These are phyloP conservation scores for Echria macrotheca DNA, from an alignment of 495 filamentous ascomycete genomes.

Conservation along the genomic window DNA sequence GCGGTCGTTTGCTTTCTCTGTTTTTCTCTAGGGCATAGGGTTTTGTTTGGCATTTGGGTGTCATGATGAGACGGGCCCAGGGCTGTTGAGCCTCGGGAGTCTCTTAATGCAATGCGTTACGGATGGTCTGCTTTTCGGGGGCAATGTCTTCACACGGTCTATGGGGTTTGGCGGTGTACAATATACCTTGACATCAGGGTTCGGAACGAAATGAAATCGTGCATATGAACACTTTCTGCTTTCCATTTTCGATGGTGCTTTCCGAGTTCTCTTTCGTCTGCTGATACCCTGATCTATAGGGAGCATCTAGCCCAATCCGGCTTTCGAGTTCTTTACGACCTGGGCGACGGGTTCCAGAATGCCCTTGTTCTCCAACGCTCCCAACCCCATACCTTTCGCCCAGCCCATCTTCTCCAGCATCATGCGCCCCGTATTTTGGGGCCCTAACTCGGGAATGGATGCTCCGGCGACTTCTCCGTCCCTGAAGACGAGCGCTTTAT, in stretches of 20 bases:
- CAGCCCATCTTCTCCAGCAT: slow-evolving; percentile 99
- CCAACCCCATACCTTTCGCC: slow-evolving; percentile 82
- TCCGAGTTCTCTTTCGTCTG: not conserved
- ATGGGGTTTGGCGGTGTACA: slow-evolving; percentile 71
- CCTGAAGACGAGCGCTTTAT: slow-evolving; percentile 52
- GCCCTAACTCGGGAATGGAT: slow-evolving; percentile 74
- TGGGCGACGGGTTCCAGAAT: slow-evolving; percentile 82
- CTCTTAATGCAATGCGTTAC: slow-evolving; percentile 77
- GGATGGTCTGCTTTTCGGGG: slow-evolving; percentile 77
- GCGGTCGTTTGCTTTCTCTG: slow-evolving; percentile 30
- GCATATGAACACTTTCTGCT: slow-evolving; percentile 45
- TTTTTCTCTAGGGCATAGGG: slow-evolving; percentile 44
- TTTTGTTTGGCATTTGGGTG: slow-evolving; percentile 52
- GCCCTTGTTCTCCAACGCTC: slow-evolving; percentile 76
- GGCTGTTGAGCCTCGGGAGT: slow-evolving; percentile 58
- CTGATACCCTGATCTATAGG: too few relatives aligned
- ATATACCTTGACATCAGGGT: slow-evolving; percentile 61
- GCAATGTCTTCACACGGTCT: slow-evolving; percentile 70
- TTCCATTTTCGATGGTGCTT: not conserved
- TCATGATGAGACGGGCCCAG: slow-evolving; percentile 58
- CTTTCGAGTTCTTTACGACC: slow-evolving; percentile 77
- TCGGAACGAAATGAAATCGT: slow-evolving; percentile 56
- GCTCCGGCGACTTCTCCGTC: slow-evolving; percentile 91
- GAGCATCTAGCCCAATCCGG: slow-evolving; percentile 78
- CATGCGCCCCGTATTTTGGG: slow-evolving; percentile 74